Conservation (phyloP, 257 asterid species). For the Plantago elongata region DNA sequence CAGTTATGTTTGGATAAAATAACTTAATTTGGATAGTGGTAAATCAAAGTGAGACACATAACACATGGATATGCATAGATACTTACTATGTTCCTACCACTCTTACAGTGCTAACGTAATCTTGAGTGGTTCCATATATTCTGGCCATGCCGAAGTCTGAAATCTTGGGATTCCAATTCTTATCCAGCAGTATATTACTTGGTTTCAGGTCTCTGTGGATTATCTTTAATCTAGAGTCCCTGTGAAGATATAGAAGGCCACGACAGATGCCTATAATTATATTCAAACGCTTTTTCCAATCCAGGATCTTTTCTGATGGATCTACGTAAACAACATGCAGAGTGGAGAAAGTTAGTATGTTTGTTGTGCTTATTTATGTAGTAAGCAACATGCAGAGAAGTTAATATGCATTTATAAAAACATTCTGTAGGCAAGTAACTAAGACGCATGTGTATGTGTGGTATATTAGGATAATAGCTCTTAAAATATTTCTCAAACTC, state of each 20-base stretch:
- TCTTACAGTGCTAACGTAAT: conserved; percentile 31
- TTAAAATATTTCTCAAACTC: too few species aligned
- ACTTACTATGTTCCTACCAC: conserved; percentile 43
- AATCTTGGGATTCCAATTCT: conserved; percentile 34
- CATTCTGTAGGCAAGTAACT: too few species aligned
- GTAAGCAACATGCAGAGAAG: too few species aligned
- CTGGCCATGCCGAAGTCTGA: conserved; percentile 47
- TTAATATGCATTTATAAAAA: too few species aligned
- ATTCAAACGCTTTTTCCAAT: conserved; percentile 31
- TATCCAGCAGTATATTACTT: conserved; percentile 35
- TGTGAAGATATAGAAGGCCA: conserved; percentile 40
- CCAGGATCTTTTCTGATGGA: conserved; percentile 13
- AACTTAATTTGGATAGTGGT: not conserved
- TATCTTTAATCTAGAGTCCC: conserved; percentile 34
- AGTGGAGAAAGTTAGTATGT: too few species aligned
- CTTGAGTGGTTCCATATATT: conserved; percentile 34
- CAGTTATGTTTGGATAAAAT: not conserved
- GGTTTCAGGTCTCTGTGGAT: conserved; percentile 40
- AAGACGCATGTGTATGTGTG: too few species aligned
- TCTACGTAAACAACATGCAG: conserved; percentile 3
- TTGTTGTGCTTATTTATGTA: too few species aligned
- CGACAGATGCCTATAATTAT: conserved; percentile 33
- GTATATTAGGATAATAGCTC: too few species aligned
- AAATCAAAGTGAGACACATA: not conserved
- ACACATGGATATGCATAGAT: not conserved